Conservation (phyloP, 768 basidiomycete genomes). For the Galerina marginata region DNA sequence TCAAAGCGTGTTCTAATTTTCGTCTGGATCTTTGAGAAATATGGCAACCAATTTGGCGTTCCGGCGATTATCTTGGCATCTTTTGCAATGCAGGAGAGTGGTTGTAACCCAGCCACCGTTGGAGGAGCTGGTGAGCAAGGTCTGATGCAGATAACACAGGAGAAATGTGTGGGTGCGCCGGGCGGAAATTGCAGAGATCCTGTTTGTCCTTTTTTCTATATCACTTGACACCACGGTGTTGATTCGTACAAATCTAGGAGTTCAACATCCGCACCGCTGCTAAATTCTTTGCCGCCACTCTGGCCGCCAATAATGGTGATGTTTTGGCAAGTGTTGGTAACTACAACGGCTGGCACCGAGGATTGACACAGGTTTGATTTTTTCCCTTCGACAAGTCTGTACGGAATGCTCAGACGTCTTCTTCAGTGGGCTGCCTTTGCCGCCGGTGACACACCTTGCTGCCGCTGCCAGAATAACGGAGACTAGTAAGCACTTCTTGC, state of each 20-base stretch:
- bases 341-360: slow-evolving; percentile 77
- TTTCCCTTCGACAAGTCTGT: not conserved
- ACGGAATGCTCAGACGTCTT: slow-evolving; percentile 5
- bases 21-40: slow-evolving; percentile 62
- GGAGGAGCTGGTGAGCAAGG: slow-evolving; percentile 87
- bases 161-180: slow-evolving; percentile 73
- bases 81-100: slow-evolving; percentile 87
- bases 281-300: slow-evolving; percentile 57
- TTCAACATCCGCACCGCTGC: slow-evolving; percentile 78
- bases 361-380: slow-evolving; percentile 59
- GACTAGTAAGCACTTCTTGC: slow-evolving; percentile 68
- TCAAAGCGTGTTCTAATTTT: slow-evolving; percentile 60
- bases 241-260: slow-evolving; percentile 43
- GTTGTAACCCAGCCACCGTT: slow-evolving; percentile 67
- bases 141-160: slow-evolving; percentile 82
- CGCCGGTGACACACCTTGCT: slow-evolving; percentile 58
- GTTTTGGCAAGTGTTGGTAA: slow-evolving; percentile 62
- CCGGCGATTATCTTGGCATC: slow-evolving; percentile 82
- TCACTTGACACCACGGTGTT: not conserved
- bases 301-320: slow-evolving; percentile 55
- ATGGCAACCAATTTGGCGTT: slow-evolving; percentile 53
- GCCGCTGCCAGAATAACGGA: slow-evolving; percentile 80
- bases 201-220: slow-evolving; percentile 33
- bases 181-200: slow-evolving; percentile 51
- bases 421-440: slow-evolving; percentile 60